These are phyloP conservation scores for Colletotrichum paranaense DNA, from an alignment of 2,329 filamentous ascomycete genomes.

Conservation along the genomic window DNA sequence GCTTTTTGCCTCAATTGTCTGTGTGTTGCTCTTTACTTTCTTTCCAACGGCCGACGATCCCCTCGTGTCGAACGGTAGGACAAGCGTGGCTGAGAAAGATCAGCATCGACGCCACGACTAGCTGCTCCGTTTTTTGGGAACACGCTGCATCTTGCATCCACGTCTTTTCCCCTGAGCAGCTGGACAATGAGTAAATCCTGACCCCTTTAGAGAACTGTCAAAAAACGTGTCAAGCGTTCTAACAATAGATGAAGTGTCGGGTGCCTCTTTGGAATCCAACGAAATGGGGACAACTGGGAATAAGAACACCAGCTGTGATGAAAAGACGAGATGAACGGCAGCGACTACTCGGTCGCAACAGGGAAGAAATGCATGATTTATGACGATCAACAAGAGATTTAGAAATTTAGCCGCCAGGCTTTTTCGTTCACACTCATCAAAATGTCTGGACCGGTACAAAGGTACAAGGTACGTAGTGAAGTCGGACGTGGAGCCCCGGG, in stretches of 20 bases:
- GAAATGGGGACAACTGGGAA: background rate
- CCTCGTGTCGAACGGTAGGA: background rate
- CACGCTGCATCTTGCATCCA: background rate
- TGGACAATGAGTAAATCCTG: background rate
- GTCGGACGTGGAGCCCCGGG: background rate
- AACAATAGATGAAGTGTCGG: background rate
- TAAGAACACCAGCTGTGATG: no score
- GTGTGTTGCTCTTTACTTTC: background rate
- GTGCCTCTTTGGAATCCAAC: background rate
- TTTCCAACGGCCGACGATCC: conserved; percentile 8
- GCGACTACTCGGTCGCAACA: background rate
- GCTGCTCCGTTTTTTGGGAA: background rate
- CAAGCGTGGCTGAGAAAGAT: conserved; percentile 6
- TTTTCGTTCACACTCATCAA: background rate
- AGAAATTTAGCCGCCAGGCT: background rate
- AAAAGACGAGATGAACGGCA: background rate
- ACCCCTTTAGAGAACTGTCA: background rate
- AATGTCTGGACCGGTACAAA: background rate
- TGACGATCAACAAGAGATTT: conserved; percentile 3
- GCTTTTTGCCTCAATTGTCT: background rate
- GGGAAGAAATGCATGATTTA: conserved; percentile 1
- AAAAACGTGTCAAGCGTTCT: background rate
- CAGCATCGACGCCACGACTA: background rate
- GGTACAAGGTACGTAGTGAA: background rate
- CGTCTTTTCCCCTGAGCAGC: background rate